Evolutionary conservation across 495 filamentous ascomycete genomes (phyloP).

Genomic region (Xylaria curta): DNA sequence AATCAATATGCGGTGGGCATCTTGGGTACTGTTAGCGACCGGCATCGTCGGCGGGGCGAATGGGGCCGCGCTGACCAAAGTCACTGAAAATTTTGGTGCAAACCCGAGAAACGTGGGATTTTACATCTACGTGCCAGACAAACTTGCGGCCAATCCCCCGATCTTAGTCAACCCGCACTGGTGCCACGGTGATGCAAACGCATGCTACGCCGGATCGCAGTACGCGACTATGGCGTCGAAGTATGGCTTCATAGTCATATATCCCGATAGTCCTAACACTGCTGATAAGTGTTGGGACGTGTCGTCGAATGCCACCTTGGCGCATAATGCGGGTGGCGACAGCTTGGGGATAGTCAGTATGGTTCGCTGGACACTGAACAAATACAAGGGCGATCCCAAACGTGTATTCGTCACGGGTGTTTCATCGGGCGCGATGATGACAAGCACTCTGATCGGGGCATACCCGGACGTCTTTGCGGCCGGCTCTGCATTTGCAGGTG

Average conservation of each 20-base stretch:
- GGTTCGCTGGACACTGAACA: slow-evolving; percentile 56
- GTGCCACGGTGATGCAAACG: slow-evolving; percentile 52
- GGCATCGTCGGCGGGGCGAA: background rate
- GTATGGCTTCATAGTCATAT: slow-evolving; percentile 63
- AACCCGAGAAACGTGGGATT: slow-evolving; percentile 61
- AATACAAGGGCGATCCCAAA: slow-evolving; percentile 50
- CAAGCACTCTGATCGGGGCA: slow-evolving; percentile 44
- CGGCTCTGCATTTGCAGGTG: slow-evolving; percentile 62
- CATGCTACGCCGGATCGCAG: slow-evolving; percentile 44
- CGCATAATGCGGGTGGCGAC: slow-evolving; percentile 64
- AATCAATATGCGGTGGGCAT: slow-evolving; percentile 20
- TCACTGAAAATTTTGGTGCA: slow-evolving; percentile 48
- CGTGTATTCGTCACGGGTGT: slow-evolving; percentile 57
- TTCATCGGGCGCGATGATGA: slow-evolving; percentile 61
- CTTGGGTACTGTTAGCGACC: slow-evolving; percentile 7
- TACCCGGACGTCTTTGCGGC: slow-evolving; percentile 53
- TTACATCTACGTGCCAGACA: slow-evolving; percentile 62
- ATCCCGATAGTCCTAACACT: slow-evolving; percentile 56
- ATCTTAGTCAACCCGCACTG: slow-evolving; percentile 64
- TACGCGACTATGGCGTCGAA: slow-evolving; percentile 54
- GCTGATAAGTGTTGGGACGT: slow-evolving; percentile 66
- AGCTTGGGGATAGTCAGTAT: slow-evolving; percentile 66
- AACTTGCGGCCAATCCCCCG: slow-evolving; percentile 56
- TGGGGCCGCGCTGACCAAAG: slow-evolving; percentile 39
- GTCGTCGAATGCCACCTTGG: slow-evolving; percentile 57